Base-by-base conservation (phyloP, 2,329 filamentous ascomycete genomes). In the Ilyonectria destructans region DNA sequence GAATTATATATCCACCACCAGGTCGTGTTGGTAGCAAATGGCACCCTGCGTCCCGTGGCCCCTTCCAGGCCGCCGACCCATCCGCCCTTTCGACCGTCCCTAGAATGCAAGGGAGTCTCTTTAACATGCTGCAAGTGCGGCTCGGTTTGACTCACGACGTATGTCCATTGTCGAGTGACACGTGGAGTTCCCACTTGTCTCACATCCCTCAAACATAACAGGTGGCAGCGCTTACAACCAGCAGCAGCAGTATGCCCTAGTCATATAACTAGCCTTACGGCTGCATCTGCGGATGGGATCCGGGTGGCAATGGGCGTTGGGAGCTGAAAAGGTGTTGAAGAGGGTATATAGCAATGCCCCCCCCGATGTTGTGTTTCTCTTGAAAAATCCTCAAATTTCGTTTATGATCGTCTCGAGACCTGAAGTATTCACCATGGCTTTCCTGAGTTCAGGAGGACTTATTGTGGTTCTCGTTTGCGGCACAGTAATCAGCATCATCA, bases 171-270 rank as follows among this genome's bases (percentile, higher is more conserved):
- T 58, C 59, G 45, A 63, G 54, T 57, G 60, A 63, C 60, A 63
- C 60, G 52, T 63, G 60, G 60, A 57, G 60, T 63, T 63, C 45
- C 54, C 60, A 63, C 60, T 57, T 49, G 60, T 43, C 52, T 63
- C 45, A 57, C 55, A 58, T 63, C 33, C 33, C 54, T 51, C 60
- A 63, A 51, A 57, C 52, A 63, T 48, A n/a, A 51, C 48, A 51
- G 52, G 60, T 35, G 15, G 35, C 23, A 35, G 9, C n/a, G 19
- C 43, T 31, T 58, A 21, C 43, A 49, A 37, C 60, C 45, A 56
- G 43, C 33, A 17, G 31, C 5, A 46, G 49, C 51, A 48, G 19
- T n/a, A 57, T 56, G 31, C 52, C 59, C n/a, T 52, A 63, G 43
- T 35, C 45, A 23, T 31, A 7, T 12, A 51, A 43, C 60, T 63